Base-by-base conservation (phyloP, 345 rosid genomes). In the Geranium rotundifolium region DNA sequence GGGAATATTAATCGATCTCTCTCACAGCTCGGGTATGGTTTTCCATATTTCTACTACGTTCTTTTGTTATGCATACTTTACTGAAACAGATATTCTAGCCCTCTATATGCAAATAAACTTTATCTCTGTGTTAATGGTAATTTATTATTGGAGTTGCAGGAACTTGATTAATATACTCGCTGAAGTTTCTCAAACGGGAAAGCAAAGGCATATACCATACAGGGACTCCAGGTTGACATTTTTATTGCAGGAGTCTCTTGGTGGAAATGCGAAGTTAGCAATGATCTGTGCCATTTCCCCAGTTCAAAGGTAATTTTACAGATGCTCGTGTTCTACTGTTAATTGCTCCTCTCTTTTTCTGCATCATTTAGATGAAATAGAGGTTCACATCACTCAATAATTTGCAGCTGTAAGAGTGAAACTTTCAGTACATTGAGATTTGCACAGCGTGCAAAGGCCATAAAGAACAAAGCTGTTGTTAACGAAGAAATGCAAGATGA, bases 231-330 rank as follows among this genome's bases (percentile, higher is more conserved):
- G 84, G 84, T 75, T 95, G 79, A 95, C 99, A 52, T 95, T 95
- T 67, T 76, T 95, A 65, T 77, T 95, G 76, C 99, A 95, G 71
- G 99, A 95, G 69, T 95, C 99, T 69, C 96, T 95, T 57, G 99
- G 99, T 70, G 99, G 99, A 52, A 95, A 95, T 85, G 99, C 99
- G 65, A 95, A 88, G 76, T 68, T 95, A 69, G 97, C 89, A 60
- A 88, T 95, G 96, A 82, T 95, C 41, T 95, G 99, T 77, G 96
- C 99, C 70, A 75, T 95, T 67, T 95, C 96, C 72, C 95, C 96
- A 20, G 84, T 88, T 20, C 93, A 78, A 73, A 81, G 97, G 99
- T 90, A 82, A 69, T 46, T 41, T 16, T 19, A 66, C 60, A 56
- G 6, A 8, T n/a, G 56, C 58, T 52, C 10, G 49, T 57, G 18